Conservation (phyloP, 2,329 filamentous ascomycete species). For the Malbranchea zuffiana region DNA sequence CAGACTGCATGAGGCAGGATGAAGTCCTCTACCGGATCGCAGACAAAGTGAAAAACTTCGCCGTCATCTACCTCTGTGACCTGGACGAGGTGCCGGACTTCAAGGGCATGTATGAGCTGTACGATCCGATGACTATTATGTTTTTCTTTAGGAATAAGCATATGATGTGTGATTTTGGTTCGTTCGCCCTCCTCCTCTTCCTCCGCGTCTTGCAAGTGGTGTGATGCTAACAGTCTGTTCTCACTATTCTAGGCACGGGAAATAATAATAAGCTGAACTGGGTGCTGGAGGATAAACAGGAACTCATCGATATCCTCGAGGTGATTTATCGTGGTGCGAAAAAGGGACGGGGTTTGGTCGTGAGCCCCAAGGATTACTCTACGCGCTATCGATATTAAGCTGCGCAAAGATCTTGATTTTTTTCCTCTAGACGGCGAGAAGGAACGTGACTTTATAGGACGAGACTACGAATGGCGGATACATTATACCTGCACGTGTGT, state of each 20-base stretch:
- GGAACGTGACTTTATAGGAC: too few species aligned
- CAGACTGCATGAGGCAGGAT: slow-evolving; percentile 72
- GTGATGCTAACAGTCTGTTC: background rate
- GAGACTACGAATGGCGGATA: too few species aligned
- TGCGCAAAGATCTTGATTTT: too few species aligned
- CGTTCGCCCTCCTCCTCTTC: background rate
- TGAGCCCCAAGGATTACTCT: slow-evolving; percentile 80
- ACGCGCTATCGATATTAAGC: slow-evolving; percentile 60
- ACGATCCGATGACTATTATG: slow-evolving; percentile 91
- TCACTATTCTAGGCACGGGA: slow-evolving; percentile 85
- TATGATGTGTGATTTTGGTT: slow-evolving; percentile 53
- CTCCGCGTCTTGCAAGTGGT: slow-evolving; percentile 1
- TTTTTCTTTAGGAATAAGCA: slow-evolving; percentile 98
- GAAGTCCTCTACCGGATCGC: slow-evolving; percentile 93
- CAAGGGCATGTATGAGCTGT: slow-evolving; percentile 89
- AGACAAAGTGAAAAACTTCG: slow-evolving; percentile 68
- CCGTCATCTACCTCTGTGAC: slow-evolving; percentile 80
- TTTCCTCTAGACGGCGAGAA: too few species aligned
- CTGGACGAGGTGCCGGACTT: slow-evolving; percentile 79
- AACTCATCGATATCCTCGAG: slow-evolving; percentile 96
- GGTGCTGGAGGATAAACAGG: slow-evolving; percentile 94
- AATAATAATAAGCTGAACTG: slow-evolving; percentile 99
- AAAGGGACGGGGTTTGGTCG: slow-evolving; percentile 91
- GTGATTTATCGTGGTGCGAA: slow-evolving; percentile 97
- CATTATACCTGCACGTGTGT: too few species aligned